These are phyloP conservation scores for Chlamydomonas incerta DNA, from an alignment of 139 green algal genomes.

Conservation along the genomic window DNA sequence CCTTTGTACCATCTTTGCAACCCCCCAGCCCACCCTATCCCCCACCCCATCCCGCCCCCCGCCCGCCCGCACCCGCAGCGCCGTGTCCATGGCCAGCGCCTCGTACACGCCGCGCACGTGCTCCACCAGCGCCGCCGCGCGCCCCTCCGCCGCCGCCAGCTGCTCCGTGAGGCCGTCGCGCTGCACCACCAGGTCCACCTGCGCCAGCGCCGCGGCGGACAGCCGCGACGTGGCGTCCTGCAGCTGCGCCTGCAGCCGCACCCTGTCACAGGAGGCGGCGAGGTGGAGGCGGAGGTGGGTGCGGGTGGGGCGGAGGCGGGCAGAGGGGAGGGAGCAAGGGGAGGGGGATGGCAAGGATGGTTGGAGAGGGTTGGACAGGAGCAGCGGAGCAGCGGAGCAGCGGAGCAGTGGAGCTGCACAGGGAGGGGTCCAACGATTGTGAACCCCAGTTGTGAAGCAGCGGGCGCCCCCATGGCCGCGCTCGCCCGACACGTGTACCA, in stretches of 20 bases:
- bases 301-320: neutral
- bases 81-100: constrained; percentile 43
- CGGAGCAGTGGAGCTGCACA: too few species aligned
- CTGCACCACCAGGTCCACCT: constrained; percentile 53
- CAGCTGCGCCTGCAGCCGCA: constrained; percentile 29
- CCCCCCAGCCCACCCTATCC: too few species aligned
- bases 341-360: neutral
- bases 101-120: constrained; percentile 25
- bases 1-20: too few species aligned
- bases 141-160: constrained; percentile 24
- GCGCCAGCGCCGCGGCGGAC: constrained; percentile 38
- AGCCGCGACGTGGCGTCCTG: constrained; percentile 30
- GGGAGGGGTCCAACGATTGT: too few species aligned
- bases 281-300: too few species aligned
- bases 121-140: neutral
- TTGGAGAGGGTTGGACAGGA: neutral
- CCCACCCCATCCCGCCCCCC: too few species aligned
- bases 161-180: constrained; percentile 28
- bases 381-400: too few species aligned
- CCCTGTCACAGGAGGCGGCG: too few species aligned
- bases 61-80: constrained; percentile 9
- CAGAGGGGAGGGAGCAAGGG: neutral
- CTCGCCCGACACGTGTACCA: too few species aligned
- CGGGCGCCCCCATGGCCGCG: too few species aligned
- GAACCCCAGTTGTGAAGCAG: too few species aligned